Conservation (phyloP, 495 filamentous ascomycete species). For the Penicillium parvum region DNA sequence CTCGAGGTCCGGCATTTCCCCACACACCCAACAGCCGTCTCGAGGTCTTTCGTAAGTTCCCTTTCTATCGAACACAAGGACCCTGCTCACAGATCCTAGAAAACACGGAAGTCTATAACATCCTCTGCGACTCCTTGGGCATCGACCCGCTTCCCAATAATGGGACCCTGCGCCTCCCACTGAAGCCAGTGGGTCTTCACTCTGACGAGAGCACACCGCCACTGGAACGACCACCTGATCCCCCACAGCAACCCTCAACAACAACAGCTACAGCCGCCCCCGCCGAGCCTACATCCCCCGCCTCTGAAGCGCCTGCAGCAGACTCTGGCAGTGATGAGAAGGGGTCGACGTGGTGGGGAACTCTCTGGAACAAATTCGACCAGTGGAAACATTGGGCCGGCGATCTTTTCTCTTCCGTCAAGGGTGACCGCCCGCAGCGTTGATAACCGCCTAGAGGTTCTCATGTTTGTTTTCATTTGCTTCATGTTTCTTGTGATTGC, state of each 20-base stretch:
- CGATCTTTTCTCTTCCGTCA: slow-evolving; percentile 30
- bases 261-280: slow-evolving; percentile 1
- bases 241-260: slow-evolving; percentile 14
- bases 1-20: slow-evolving; percentile 81
- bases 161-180: slow-evolving; percentile 77
- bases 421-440: slow-evolving; percentile 28
- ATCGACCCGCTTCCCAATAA: slow-evolving; percentile 70
- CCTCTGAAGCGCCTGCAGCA: slow-evolving; percentile 15
- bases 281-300: slow-evolving; percentile 14
- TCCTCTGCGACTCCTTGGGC: slow-evolving; percentile 80
- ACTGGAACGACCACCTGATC: slow-evolving; percentile 39
- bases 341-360: slow-evolving; percentile 31
- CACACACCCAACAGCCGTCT: slow-evolving; percentile 76
- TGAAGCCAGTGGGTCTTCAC: slow-evolving; percentile 67
- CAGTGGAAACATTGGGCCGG: slow-evolving; percentile 38
- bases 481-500: slow-evolving; percentile 3
- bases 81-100: slow-evolving; percentile 39
- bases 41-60: slow-evolving; percentile 73
- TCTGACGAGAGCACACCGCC: slow-evolving; percentile 40
- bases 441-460: background rate
- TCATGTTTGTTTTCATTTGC: slow-evolving; percentile 4
- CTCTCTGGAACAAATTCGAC: slow-evolving; percentile 32
- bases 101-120: slow-evolving; percentile 94
- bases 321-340: slow-evolving; percentile 23
- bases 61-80: background rate